Percentiles rank a stretch among this genome's conserved stretches.
Evolutionary conservation across 768 basidiomycete genomes (phyloP).

Genomic region (Auriscalpium orientale): DNA sequence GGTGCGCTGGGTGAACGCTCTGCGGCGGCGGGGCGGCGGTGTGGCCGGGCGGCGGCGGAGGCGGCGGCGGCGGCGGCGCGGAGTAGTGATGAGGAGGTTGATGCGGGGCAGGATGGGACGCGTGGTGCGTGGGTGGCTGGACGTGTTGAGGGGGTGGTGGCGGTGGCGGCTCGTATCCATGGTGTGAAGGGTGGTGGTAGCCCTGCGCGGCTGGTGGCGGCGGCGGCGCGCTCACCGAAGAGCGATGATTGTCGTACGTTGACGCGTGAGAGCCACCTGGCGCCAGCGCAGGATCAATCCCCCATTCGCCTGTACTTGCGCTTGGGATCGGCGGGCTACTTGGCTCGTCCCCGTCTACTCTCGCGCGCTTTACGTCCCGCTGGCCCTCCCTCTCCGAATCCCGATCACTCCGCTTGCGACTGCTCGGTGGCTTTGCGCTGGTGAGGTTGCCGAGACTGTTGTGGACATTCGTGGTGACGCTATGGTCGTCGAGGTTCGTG

Average conservation of each 20-base stretch:
- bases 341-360: conserved; percentile 10
- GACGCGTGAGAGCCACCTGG: conserved; percentile 4
- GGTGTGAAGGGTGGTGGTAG: conserved; percentile 2
- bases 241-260: conserved; percentile 8
- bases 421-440: conserved; percentile 1
- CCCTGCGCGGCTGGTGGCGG: conserved; percentile 8
- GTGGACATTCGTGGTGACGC: conserved; percentile 10
- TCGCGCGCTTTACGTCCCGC: conserved; percentile 10
- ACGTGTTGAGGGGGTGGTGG: conserved; percentile 11
- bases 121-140: conserved; percentile 4
- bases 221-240: conserved; percentile 7
- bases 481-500: conserved; percentile 9
- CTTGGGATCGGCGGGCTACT: conserved; percentile 3
- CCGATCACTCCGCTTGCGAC: conserved; percentile 12
- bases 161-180: conserved; percentile 10
- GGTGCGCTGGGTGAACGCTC: not conserved
- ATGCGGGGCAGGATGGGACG: conserved; percentile 9
- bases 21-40: conserved; percentile 8
- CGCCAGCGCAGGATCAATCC: conserved; percentile 10
- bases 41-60: conserved; percentile 8
- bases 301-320: conserved; percentile 13
- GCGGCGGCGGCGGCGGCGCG: conserved; percentile 6
- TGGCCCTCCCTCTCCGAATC: conserved; percentile 13
- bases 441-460: conserved; percentile 7
- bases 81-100: conserved; percentile 10